phyloP scores from a whole-genome alignment of 1,284 basidiomycete genomes.

The Ceratorhiza oryzae-sativae region DNA sequence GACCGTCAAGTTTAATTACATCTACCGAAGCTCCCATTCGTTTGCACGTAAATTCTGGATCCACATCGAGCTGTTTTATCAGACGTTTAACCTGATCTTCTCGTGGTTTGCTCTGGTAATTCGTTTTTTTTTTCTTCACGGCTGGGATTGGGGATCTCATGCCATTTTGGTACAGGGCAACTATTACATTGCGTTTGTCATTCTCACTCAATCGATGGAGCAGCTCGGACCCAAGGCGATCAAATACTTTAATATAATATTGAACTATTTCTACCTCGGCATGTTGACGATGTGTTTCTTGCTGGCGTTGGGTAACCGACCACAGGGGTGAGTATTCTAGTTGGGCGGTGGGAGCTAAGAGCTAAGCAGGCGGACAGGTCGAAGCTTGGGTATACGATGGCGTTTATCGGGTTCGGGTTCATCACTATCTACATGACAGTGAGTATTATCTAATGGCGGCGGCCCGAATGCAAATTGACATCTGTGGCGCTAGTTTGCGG shows the following conservation, averaged over 20 bases:
- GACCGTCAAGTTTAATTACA: constrained; percentile 88
- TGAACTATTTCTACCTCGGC: constrained; percentile 89
- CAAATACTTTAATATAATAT: constrained; percentile 74
- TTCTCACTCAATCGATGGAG: constrained; percentile 77
- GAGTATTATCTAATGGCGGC: constrained; percentile 46
- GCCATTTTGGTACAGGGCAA: constrained; percentile 62
- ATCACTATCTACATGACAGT: constrained; percentile 94
- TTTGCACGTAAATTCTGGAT: constrained; percentile 91
- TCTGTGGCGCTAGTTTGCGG: constrained; percentile 63
- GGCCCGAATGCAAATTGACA: neutral
- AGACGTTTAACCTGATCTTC: constrained; percentile 88
- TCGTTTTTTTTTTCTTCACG: constrained; percentile 32
- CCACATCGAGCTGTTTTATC: constrained; percentile 93
- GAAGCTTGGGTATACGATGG: constrained; percentile 80
- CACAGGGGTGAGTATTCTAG: constrained; percentile 68
- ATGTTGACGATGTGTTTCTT: constrained; percentile 90
- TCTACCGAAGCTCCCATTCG: constrained; percentile 87
- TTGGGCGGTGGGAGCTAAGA: neutral
- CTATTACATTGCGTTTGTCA: constrained; percentile 86
- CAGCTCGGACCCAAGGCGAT: constrained; percentile 64
- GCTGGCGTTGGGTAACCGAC: constrained; percentile 88
- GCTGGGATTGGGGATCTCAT: constrained; percentile 1
- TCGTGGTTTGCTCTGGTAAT: constrained; percentile 88
- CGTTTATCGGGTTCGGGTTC: constrained; percentile 84
- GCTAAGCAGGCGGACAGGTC: constrained; percentile 49